These are phyloP conservation scores for Rhodamnia argentea DNA, from an alignment of 345 rosid genomes.

Conservation along the genomic window DNA sequence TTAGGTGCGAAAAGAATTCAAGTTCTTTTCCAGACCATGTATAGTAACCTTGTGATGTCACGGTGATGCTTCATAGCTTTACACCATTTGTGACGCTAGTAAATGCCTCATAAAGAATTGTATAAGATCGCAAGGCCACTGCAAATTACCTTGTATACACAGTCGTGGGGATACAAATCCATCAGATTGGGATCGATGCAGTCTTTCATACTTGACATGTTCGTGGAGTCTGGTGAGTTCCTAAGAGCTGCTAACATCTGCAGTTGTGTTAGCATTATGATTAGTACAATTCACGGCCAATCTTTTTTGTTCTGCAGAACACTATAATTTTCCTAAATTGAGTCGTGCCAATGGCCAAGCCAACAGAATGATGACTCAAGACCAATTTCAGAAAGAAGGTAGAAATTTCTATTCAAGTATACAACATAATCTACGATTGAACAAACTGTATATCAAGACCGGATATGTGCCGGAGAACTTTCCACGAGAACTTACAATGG, in stretches of 20 bases:
- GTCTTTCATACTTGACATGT: conserved; percentile 66
- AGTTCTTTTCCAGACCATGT: neutral
- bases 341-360: neutral
- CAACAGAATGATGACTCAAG: neutral
- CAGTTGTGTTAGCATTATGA: conserved; percentile 3
- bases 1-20: neutral
- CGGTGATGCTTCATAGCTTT: neutral
- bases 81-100: neutral
- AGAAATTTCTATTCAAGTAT: neutral
- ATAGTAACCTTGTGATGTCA: neutral
- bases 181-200: conserved; percentile 67
- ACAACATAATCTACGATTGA: neutral
- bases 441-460: neutral
- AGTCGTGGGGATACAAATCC: conserved; percentile 90
- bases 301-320: neutral
- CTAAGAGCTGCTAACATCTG: conserved; percentile 76
- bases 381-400: neutral
- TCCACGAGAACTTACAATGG: conserved; percentile 46
- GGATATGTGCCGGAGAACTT: neutral
- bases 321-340: neutral
- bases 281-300: neutral
- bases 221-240: conserved; percentile 58
- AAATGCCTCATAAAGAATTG: neutral
- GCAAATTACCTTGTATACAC: conserved; percentile 70
- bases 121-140: neutral